phyloP scores from a whole-genome alignment of 2,329 filamentous ascomycete species.

The Verticillium longisporum region DNA sequence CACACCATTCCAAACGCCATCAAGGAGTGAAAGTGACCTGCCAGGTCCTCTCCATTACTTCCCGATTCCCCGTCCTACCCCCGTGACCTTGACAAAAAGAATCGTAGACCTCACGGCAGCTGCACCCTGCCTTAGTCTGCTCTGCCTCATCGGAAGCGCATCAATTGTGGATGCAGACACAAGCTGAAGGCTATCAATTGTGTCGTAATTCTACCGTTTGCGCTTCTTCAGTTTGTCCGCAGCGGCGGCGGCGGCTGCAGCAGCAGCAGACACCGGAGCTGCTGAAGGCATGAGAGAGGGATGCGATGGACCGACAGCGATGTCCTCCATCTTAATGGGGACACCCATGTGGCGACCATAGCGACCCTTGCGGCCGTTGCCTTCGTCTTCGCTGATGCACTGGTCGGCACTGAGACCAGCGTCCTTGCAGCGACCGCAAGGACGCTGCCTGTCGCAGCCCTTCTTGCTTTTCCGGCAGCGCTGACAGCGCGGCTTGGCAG shows the following conservation, averaged over 20 bases:
- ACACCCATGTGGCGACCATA: slow-evolving; percentile 72
- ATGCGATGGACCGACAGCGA: slow-evolving; percentile 25
- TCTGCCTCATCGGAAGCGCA: not conserved
- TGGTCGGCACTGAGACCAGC: slow-evolving; percentile 89
- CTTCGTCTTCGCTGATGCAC: slow-evolving; percentile 95
- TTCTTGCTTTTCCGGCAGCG: slow-evolving; percentile 99
- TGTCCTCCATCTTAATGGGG: slow-evolving; percentile 52
- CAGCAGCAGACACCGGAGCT: slow-evolving; percentile 32
- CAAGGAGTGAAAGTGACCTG: slow-evolving; percentile 11
- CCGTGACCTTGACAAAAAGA: not conserved
- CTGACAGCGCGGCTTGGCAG: slow-evolving; percentile 93
- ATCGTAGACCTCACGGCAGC: not conserved
- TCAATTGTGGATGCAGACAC: not conserved
- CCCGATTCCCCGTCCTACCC: not conserved
- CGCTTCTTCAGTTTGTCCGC: slow-evolving; percentile 57
- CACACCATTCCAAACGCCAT: slow-evolving; percentile 7
- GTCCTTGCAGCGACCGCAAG: slow-evolving; percentile 92
- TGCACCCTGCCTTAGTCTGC: not conserved
- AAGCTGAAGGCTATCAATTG: not conserved
- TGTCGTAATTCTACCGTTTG: slow-evolving; percentile 40
- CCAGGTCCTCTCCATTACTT: slow-evolving; percentile 7
- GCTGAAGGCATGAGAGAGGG: slow-evolving; percentile 30
- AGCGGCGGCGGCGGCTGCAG: slow-evolving; percentile 16
- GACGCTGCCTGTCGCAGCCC: slow-evolving; percentile 92
- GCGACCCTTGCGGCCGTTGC: slow-evolving; percentile 91